phyloP scores from a whole-genome alignment of 352 stramenopile genomes.

The Globisporangium nagaii region DNA sequence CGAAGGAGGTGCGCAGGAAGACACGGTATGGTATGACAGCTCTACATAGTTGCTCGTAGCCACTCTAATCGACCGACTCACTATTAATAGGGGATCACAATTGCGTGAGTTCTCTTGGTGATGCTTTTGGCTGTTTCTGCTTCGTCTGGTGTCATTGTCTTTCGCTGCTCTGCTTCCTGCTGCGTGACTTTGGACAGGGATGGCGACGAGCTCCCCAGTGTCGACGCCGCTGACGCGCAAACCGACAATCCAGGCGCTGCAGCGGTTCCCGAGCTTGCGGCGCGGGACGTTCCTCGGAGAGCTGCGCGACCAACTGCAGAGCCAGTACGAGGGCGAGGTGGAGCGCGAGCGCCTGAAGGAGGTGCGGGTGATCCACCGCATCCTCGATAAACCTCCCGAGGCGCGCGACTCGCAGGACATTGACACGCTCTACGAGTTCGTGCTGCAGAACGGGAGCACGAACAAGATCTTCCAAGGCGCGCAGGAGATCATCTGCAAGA shows the following conservation, averaged over 20 bases:
- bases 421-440: slow-evolving; percentile 74
- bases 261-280: slow-evolving; percentile 24
- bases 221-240: slow-evolving; percentile 10
- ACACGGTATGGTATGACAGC: slow-evolving; percentile 1
- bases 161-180: too few species aligned
- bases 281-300: slow-evolving; percentile 44
- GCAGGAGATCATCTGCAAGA: slow-evolving; percentile 86
- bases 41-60: too few species aligned
- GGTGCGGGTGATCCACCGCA: slow-evolving; percentile 44
- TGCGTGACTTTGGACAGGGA: too few species aligned
- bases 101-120: too few species aligned
- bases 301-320: slow-evolving; percentile 53
- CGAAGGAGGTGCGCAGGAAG: background rate
- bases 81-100: too few species aligned
- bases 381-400: slow-evolving; percentile 42
- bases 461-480: slow-evolving; percentile 78
- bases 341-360: slow-evolving; percentile 42
- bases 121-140: too few species aligned
- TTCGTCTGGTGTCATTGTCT: too few species aligned
- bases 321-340: slow-evolving; percentile 31
- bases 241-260: slow-evolving; percentile 16
- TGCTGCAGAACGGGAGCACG: slow-evolving; percentile 74
- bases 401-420: slow-evolving; percentile 47
- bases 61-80: background rate
- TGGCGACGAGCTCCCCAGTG: background rate